Base-by-base conservation (phyloP, 208 protist species). In the Acanthamoeba royreba region DNA sequence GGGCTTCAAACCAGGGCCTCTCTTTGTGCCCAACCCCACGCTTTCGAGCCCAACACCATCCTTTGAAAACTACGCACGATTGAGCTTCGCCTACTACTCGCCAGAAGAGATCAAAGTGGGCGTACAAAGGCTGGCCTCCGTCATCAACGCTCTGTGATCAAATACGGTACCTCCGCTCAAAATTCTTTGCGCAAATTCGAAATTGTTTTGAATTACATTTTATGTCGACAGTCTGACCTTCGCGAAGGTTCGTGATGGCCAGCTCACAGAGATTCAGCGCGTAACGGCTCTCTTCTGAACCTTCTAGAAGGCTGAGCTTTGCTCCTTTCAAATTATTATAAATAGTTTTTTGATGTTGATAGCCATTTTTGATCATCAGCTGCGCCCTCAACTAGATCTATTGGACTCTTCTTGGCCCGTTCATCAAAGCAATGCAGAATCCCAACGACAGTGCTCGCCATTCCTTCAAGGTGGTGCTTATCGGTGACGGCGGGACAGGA, bases 401-500 rank as follows among this genome's bases (percentile, higher is more conserved):
- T n/a, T n/a, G n/a, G n/a, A n/a, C n/a, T n/a, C n/a, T n/a, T n/a
- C n/a, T n/a, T n/a, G n/a, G 2, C 53, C 13, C 53, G 53, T 3
- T 63, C 53, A 19, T 15, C 2, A 63, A 17, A 63, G 8, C 53
- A 63, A 63, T n/a, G n/a, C n/a, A n/a, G 55, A 25, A 66, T 4
- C 25, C 19, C 13, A 7, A 25, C 13, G 7, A n/a, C 66, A 11
- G 28, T 11, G 97, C 98, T 83, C 97, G 97, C 42, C 98, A 95
- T 63, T 63, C 13, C 25, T 66, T 66, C 19, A 90, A 90, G 45
- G 53, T 90, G 89, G 98, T 99, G 42, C 97, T 99, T 45, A 99
- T 99, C 81, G 99, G 99, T 95, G 99, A 99, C 97, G 99, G 99
- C 95, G 99, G 99, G 94, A 99, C 98, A 46, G 99, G 99, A 72